Conservation (phyloP, 148 eudicot genomes). For the Polygonum aviculare region DNA sequence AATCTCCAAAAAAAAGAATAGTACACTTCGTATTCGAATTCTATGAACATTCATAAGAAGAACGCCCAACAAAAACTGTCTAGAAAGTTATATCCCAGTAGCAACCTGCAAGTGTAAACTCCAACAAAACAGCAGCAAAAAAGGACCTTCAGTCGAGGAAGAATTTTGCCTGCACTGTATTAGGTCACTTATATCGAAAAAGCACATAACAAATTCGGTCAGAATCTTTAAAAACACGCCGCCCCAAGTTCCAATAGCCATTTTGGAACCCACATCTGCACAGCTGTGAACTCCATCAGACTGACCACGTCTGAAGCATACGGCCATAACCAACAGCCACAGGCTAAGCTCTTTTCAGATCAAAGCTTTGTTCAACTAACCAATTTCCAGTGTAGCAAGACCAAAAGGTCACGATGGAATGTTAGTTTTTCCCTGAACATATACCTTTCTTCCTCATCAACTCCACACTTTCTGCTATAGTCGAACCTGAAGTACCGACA, state of each 20-base stretch:
- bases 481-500: constrained; percentile 44
- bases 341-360: neutral
- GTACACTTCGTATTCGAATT: neutral
- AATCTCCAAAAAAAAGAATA: neutral
- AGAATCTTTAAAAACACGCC: neutral
- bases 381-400: neutral
- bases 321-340: neutral
- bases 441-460: constrained; percentile 32
- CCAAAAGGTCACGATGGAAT: constrained; percentile 11
- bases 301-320: neutral
- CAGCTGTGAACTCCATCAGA: neutral
- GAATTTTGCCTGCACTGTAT: neutral
- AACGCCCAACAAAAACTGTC: neutral
- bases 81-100: neutral
- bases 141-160: neutral
- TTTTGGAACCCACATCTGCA: neutral
- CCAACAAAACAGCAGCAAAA: neutral
- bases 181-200: neutral
- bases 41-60: neutral
- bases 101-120: neutral
- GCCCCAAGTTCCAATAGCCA: neutral
- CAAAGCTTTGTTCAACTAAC: neutral
- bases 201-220: neutral
- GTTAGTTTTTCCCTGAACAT: constrained; percentile 16
- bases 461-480: constrained; percentile 38